Percentiles rank a stretch among this genome's conserved stretches.
Evolutionary conservation across 179 eudicot species (phyloP).

Genomic region (Camellia oleifera): DNA sequence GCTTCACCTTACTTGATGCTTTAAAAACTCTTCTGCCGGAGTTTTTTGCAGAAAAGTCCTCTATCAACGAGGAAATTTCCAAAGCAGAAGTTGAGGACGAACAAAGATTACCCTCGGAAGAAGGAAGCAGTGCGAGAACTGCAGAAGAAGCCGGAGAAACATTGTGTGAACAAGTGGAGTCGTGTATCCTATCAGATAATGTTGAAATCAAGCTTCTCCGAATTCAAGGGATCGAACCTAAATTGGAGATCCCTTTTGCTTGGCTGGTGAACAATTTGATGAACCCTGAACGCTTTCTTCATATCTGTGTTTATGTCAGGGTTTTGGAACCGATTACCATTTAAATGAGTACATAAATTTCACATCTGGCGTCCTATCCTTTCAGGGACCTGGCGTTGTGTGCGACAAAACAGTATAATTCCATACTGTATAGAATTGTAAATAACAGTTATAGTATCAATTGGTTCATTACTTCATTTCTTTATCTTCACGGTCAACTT

Average conservation of each 20-base stretch:
- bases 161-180: constrained; percentile 17
- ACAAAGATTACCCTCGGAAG: constrained; percentile 33
- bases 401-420: background rate
- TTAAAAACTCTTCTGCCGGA: constrained; percentile 73
- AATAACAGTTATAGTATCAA: background rate
- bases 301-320: constrained; percentile 70
- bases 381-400: background rate
- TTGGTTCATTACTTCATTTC: background rate
- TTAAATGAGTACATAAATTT: background rate
- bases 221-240: constrained; percentile 83
- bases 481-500: background rate
- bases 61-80: constrained; percentile 17
- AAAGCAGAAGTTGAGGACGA: constrained; percentile 30
- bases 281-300: constrained; percentile 90
- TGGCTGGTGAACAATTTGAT: constrained; percentile 93
- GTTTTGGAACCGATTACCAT: constrained; percentile 29
- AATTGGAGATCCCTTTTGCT: constrained; percentile 68
- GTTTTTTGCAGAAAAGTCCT: constrained; percentile 36
- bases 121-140: constrained; percentile 24
- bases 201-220: constrained; percentile 67
- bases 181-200: constrained; percentile 21
- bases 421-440: constrained; percentile 26
- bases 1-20: constrained; percentile 70
- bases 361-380: background rate
- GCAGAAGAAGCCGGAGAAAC: constrained; percentile 33